Evolutionary conservation across 78 protist genomes (phyloP).

Genomic region (Dictyostelium intermedium): DNA sequence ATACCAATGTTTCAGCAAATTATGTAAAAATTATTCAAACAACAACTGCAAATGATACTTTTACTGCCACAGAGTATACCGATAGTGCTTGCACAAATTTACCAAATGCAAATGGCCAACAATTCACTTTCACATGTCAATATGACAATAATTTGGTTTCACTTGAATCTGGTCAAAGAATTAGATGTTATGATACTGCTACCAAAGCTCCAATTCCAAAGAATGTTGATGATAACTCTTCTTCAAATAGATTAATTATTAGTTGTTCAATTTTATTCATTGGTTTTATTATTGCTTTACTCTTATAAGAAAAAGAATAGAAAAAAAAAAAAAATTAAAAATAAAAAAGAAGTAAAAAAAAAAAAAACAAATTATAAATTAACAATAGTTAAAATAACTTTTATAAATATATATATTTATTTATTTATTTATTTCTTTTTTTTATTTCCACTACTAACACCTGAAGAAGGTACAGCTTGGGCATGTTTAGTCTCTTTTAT

Average conservation of each 20-base stretch:
- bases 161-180: background rate
- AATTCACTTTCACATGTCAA: background rate
- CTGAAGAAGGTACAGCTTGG: constrained; percentile 38
- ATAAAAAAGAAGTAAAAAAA: too few species aligned
- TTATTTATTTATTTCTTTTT: constrained; percentile 7
- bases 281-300: background rate
- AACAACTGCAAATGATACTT: background rate
- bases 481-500: constrained; percentile 81
- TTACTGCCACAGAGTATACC: background rate
- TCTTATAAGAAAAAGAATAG: background rate
- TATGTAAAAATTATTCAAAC: background rate
- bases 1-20: background rate
- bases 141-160: background rate
- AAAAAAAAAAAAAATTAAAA: background rate
- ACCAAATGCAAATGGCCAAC: background rate
- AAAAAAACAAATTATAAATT: background rate
- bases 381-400: background rate
- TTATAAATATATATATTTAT: background rate
- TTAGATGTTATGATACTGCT: background rate
- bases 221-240: background rate
- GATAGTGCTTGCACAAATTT: background rate
- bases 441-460: background rate
- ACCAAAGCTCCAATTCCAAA: background rate
- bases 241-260: background rate
- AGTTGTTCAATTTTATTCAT: background rate